These are phyloP conservation scores for Madurella fahalii DNA, from an alignment of 2,329 filamentous ascomycete species.

Conservation along the genomic window DNA sequence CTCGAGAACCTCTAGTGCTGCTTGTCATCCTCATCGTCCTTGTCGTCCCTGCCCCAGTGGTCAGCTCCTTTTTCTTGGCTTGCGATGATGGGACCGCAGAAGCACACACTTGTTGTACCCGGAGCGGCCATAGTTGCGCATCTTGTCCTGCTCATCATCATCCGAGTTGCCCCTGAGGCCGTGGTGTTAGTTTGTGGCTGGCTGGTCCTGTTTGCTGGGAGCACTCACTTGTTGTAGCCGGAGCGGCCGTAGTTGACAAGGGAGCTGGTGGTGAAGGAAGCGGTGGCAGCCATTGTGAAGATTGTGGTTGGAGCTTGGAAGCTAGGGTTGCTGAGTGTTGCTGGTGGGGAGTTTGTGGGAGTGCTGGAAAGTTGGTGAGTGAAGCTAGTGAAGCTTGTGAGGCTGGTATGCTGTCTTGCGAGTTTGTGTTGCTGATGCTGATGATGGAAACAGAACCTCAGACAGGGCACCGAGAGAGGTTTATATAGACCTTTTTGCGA, in stretches of 20 bases:
- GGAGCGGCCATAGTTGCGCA: constrained; percentile 27
- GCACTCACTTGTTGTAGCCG: constrained; percentile 42
- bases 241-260: constrained; percentile 37
- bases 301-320: constrained; percentile 8
- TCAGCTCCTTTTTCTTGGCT: constrained; percentile 2
- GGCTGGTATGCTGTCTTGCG: constrained; percentile 8
- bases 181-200: constrained; percentile 7
- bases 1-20: neutral
- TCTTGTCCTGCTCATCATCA: constrained; percentile 30
- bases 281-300: constrained; percentile 28
- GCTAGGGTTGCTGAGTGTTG: constrained; percentile 3
- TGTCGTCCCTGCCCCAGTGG: constrained; percentile 31
- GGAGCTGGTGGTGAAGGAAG: constrained; percentile 21
- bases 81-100: neutral
- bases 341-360: neutral
- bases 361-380: constrained; percentile 2
- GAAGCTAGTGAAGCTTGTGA: constrained; percentile 5
- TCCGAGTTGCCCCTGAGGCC: constrained; percentile 25
- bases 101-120: constrained; percentile 17
- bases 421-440: constrained; percentile 17
- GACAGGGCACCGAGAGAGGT: constrained; percentile 7
- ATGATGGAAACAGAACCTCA: constrained; percentile 21
- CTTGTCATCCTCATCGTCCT: constrained; percentile 35
- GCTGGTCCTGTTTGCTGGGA: neutral
- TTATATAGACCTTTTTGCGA: constrained; percentile 22